A percentile compares a stretch with the other conserved stretches of the same genome.
These are phyloP conservation scores for Vicia sativa DNA, from an alignment of 306 rosid species.

Conservation along the genomic window DNA sequence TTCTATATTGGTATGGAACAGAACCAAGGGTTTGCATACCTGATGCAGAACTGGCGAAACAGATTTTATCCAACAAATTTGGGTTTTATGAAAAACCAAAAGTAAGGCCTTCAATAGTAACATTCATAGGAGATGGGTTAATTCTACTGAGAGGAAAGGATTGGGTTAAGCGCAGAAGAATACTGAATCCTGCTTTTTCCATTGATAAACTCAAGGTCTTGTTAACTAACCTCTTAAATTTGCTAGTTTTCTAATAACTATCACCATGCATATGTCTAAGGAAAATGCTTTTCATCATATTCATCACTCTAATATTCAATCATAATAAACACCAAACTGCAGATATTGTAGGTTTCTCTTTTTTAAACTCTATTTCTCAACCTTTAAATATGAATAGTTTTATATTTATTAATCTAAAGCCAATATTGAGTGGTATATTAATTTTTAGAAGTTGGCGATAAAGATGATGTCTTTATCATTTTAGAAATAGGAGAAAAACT, in stretches of 20 bases:
- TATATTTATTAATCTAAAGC: too few species aligned
- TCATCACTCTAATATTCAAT: too few species aligned
- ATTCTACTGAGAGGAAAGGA: conserved; percentile 11
- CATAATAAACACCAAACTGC: too few species aligned
- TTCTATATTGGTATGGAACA: conserved; percentile 40
- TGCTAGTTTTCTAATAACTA: not conserved
- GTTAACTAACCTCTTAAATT: not conserved
- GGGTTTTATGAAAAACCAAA: conserved; percentile 32
- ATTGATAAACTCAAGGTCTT: conserved; percentile 43
- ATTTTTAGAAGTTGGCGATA: too few species aligned
- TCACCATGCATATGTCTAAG: not conserved
- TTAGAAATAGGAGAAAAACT: too few species aligned
- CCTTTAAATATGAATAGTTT: too few species aligned
- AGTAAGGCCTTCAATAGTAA: conserved; percentile 3
- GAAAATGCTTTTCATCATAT: not conserved
- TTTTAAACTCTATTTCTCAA: too few species aligned
- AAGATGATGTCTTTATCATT: too few species aligned
- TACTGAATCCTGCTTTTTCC: conserved; percentile 42
- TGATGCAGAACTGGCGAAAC: conserved; percentile 40
- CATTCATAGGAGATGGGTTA: conserved; percentile 30
- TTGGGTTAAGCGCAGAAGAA: conserved; percentile 40
- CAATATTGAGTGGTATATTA: too few species aligned
- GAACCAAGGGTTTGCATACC: conserved; percentile 25
- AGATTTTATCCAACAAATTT: conserved; percentile 38
- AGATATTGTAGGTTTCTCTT: too few species aligned